Conservation (phyloP, 805 yeast genomes). For the Nakazawaea wickerhamii region DNA sequence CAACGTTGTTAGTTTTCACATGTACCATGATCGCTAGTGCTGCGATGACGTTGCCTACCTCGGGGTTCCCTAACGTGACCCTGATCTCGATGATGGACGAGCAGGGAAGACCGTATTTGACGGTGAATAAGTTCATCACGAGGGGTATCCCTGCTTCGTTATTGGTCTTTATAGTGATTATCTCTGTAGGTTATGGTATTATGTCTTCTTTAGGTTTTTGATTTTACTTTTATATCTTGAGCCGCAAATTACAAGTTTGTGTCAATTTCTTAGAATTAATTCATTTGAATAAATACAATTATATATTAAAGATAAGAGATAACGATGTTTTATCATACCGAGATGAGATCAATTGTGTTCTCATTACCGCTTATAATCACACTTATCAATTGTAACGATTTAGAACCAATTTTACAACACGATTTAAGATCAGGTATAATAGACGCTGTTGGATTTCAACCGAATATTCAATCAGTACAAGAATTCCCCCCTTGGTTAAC, state of each 20-base stretch:
- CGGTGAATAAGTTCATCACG: slow-evolving; percentile 43
- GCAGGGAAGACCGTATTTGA: slow-evolving; percentile 44
- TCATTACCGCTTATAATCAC: no score
- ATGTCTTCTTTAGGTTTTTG: slow-evolving; percentile 31
- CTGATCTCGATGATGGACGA: slow-evolving; percentile 53
- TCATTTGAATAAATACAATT: neutral
- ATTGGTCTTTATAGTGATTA: slow-evolving; percentile 36
- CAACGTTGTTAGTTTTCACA: slow-evolving; percentile 41
- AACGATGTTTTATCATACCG: no score
- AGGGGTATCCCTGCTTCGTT: slow-evolving; percentile 48
- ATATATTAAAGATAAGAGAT: no score
- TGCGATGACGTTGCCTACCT: slow-evolving; percentile 54
- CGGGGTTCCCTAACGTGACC: slow-evolving; percentile 54
- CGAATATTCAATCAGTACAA: slow-evolving; percentile 4
- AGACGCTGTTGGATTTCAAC: slow-evolving; percentile 14
- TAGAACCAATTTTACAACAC: neutral
- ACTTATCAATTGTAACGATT: no score
- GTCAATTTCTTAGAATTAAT: neutral
- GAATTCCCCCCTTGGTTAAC: slow-evolving; percentile 73
- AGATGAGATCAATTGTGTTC: no score
- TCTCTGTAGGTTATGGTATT: slow-evolving; percentile 46
- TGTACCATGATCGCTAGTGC: slow-evolving; percentile 45
- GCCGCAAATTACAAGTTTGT: neutral
- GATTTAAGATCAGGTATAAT: neutral
- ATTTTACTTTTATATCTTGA: neutral